phyloP scores from a whole-genome alignment of 176 grass and related monocot genomes.

The Paspalum vaginatum region DNA sequence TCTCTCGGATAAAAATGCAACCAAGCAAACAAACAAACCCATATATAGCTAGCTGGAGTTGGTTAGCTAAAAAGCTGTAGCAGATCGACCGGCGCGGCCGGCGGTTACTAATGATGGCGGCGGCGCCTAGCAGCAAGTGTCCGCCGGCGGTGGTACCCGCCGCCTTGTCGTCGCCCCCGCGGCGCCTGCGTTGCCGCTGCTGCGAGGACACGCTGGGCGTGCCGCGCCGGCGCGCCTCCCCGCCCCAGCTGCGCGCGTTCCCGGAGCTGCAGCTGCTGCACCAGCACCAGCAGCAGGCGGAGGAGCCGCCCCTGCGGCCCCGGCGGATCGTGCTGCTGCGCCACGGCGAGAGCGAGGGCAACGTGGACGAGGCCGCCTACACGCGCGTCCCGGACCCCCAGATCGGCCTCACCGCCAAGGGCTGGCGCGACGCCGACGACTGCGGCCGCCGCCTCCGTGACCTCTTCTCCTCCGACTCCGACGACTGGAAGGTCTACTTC shows the following conservation, averaged over 20 bases:
- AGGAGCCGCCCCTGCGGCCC: conserved; percentile 35
- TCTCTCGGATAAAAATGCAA: too few species aligned
- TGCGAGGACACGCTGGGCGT: conserved; percentile 71
- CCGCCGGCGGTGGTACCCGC: conserved; percentile 16
- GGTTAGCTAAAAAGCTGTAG: too few species aligned
- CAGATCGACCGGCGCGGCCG: too few species aligned
- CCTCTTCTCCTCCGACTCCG: conserved; percentile 30
- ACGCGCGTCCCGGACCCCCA: conserved; percentile 78
- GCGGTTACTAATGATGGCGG: background rate
- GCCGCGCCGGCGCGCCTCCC: background rate
- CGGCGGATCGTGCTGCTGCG: conserved; percentile 81
- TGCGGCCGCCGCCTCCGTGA: conserved; percentile 55
- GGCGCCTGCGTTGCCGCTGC: conserved; percentile 42
- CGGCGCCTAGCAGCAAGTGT: conserved; percentile 15
- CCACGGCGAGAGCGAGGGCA: conserved; percentile 87
- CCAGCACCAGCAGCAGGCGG: too few species aligned
- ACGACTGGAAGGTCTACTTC: conserved; percentile 87
- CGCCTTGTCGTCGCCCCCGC: conserved; percentile 24
- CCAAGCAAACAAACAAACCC: too few species aligned
- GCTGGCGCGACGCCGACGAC: conserved; percentile 55
- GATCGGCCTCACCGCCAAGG: conserved; percentile 69
- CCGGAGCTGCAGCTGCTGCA: conserved; percentile 22
- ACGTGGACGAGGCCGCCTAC: conserved; percentile 78
- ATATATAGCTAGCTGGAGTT: too few species aligned
- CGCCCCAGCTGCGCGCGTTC: conserved; percentile 2